Base-by-base conservation (phyloP, 1,284 basidiomycete species). In the Uromyces viciae-fabae region DNA sequence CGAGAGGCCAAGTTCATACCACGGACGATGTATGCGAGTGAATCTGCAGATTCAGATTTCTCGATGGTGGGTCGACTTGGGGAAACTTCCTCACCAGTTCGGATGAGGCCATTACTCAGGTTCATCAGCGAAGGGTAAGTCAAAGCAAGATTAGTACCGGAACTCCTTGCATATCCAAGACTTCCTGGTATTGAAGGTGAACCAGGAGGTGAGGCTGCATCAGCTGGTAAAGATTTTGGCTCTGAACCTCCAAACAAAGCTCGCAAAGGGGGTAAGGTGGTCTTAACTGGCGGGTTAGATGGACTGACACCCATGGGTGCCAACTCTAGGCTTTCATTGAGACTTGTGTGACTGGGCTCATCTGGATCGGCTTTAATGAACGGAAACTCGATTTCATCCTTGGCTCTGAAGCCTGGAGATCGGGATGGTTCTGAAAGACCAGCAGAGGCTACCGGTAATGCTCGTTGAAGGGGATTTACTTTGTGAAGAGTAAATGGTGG, bases 1-100 rank as follows among this genome's bases (percentile, higher is more conserved):
- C 75, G 58, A 52, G 75, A 77, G 15, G 75, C 75, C 22, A 79
- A 56, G 14, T 71, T 79, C 76, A 79, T 79, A 2, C 66, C 64
- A 15, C 52, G 31, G 19, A 79, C 76, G 42, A 49, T 58, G 22
- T 52, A 49, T 52, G 68, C 64, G 8, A 79, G 49, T 4, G 66
- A 69, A 52, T 79, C 76, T 8, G 76, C 76, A 9, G 76, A 60
- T 43, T 68, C 76, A 22, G 38, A 25, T 11, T 49, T 43, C 9
- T 79, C 76, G 22, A 69, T 38, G 9, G 28, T 31, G 14, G 17
- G 25, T 2, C 36, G 33, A 28, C n/a, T 25, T 2, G n/a, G 2
- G 19, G 38, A 14, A 49, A 52, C 52, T 3, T 79, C 76, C 36
- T 54, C 36, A 19, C 15, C 54, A 22, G 49, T 8, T 54, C 66